Evolutionary conservation across 192 early-diverging fungal genomes (phyloP).

Genomic region (Chytriomyces confervae): DNA sequence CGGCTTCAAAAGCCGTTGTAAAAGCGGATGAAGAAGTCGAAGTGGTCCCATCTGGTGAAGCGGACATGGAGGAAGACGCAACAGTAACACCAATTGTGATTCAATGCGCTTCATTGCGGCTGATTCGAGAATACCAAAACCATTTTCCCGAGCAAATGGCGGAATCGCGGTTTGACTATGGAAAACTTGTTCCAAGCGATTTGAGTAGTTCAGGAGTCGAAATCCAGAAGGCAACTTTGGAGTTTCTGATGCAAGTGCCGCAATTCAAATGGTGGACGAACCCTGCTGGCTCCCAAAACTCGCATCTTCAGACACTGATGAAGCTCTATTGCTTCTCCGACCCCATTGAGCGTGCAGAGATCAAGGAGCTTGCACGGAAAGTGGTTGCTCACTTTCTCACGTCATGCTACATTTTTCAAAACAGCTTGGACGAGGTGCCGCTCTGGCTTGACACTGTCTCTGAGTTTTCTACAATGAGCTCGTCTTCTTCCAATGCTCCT

Average conservation of each 20-base stretch:
- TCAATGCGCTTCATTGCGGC: constrained; percentile 58
- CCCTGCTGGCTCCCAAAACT: constrained; percentile 24
- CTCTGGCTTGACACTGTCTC: constrained; percentile 66
- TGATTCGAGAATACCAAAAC: constrained; percentile 72
- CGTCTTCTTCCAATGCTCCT: constrained; percentile 37
- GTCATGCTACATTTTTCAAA: constrained; percentile 64
- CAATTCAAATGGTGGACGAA: constrained; percentile 75
- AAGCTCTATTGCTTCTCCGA: constrained; percentile 16
- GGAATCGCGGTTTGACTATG: constrained; percentile 75
- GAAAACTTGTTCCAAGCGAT: constrained; percentile 74
- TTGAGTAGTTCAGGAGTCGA: constrained; percentile 37
- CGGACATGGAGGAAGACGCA: constrained; percentile 50
- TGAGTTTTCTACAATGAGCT: constrained; percentile 36
- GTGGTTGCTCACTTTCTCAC: constrained; percentile 57
- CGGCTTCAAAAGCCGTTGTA: constrained; percentile 23
- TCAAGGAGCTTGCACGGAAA: neutral
- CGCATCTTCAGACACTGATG: constrained; percentile 31
- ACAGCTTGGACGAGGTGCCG: constrained; percentile 59
- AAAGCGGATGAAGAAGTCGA: constrained; percentile 8
- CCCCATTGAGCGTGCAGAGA: neutral
- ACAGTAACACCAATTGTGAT: constrained; percentile 53
- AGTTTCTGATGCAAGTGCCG: constrained; percentile 65
- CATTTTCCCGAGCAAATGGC: constrained; percentile 67
- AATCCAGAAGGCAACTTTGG: constrained; percentile 56
- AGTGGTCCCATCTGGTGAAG: constrained; percentile 11